Percentiles rank a stretch among this genome's conserved stretches.
Conservation (phyloP, 495 filamentous ascomycete species). For the Trichoderma gamsii region DNA sequence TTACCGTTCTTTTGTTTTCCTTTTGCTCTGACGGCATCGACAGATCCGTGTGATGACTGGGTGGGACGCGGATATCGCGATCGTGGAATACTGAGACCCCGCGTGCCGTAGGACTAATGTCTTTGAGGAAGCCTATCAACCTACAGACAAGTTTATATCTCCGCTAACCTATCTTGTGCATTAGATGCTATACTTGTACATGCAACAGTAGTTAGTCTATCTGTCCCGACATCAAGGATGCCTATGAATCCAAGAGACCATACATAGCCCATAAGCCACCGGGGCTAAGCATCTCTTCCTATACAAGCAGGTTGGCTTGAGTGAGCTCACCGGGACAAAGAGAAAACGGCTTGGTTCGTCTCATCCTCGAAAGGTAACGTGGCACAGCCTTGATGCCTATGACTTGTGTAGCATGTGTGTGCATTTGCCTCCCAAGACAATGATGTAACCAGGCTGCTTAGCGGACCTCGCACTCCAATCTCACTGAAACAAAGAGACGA, state of each 20-base stretch:
- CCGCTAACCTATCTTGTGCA: not conserved
- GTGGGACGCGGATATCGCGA: too few relatives aligned
- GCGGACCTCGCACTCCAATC: not conserved
- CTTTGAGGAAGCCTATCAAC: too few relatives aligned
- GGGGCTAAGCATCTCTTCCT: not conserved
- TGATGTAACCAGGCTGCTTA: not conserved
- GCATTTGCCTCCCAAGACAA: not conserved
- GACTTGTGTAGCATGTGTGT: not conserved
- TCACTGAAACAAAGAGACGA: not conserved
- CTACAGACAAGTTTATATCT: not conserved
- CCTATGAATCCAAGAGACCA: not conserved
- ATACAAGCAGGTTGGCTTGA: too few relatives aligned
- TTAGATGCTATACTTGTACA: not conserved
- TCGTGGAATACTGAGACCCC: too few relatives aligned
- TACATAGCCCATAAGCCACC: not conserved
- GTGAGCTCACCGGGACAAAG: not conserved
- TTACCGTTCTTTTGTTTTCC: not conserved
- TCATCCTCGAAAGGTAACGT: not conserved
- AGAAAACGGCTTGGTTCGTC: not conserved
- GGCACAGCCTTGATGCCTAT: too few relatives aligned
- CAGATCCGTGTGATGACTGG: too few relatives aligned
- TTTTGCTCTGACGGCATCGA: not conserved
- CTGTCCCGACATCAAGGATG: not conserved
- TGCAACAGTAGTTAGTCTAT: not conserved
- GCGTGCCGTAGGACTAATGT: too few relatives aligned